These are phyloP conservation scores for Chaetoscypha palmicola DNA, from an alignment of 2,329 filamentous ascomycete genomes.

Conservation along the genomic window DNA sequence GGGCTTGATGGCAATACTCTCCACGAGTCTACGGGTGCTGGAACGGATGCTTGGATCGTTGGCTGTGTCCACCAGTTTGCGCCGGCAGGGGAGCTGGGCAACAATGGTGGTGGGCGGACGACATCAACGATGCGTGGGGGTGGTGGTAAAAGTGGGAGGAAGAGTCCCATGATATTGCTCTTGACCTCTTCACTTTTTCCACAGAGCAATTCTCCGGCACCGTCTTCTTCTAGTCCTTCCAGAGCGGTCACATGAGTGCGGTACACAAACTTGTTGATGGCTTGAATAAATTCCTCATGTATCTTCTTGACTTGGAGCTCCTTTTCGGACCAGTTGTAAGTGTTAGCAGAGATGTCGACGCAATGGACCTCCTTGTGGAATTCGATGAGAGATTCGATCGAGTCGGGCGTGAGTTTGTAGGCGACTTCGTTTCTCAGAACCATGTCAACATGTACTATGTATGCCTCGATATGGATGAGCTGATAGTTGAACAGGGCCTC, in stretches of 20 bases:
- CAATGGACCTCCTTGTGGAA: slow-evolving; percentile 97
- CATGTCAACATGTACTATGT: slow-evolving; percentile 99
- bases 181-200: slow-evolving; percentile 93
- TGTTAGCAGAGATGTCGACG: slow-evolving; percentile 79
- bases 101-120: slow-evolving; percentile 74
- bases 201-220: slow-evolving; percentile 84
- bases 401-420: slow-evolving; percentile 92
- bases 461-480: slow-evolving; percentile 88
- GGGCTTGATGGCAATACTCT: slow-evolving; percentile 85
- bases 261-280: slow-evolving; percentile 95
- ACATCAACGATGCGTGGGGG: slow-evolving; percentile 86
- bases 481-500: slow-evolving; percentile 91
- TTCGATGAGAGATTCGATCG: slow-evolving; percentile 86
- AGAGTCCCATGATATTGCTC: slow-evolving; percentile 72
- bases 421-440: slow-evolving; percentile 95
- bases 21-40: slow-evolving; percentile 77
- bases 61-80: slow-evolving; percentile 77
- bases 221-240: slow-evolving; percentile 94
- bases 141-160: slow-evolving; percentile 77
- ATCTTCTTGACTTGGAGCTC: slow-evolving; percentile 94
- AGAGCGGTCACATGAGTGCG: slow-evolving; percentile 81
- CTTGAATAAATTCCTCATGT: slow-evolving; percentile 93
- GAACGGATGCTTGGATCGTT: slow-evolving; percentile 55
- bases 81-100: slow-evolving; percentile 72
- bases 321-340: slow-evolving; percentile 95